Percentiles rank a stretch among this genome's conserved stretches.
These are phyloP conservation scores for Colletotrichum phormii DNA, from an alignment of 2,329 filamentous ascomycete genomes.

Conservation along the genomic window DNA sequence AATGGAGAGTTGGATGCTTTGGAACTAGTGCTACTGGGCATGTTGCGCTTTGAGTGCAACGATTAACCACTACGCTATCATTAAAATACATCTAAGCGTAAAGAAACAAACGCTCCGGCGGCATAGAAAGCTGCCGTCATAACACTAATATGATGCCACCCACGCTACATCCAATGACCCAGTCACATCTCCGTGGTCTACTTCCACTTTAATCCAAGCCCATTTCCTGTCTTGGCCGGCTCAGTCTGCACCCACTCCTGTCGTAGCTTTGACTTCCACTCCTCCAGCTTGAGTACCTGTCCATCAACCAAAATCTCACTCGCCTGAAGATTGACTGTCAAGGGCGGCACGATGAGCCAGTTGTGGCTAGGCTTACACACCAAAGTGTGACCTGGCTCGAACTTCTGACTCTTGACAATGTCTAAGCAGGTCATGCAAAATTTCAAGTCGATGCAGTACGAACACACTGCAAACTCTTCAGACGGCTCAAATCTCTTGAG, in stretches of 20 bases:
- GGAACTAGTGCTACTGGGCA: neutral
- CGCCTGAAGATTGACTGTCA: slow-evolving; percentile 48
- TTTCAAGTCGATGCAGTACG: slow-evolving; percentile 50
- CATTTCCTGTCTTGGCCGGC: neutral
- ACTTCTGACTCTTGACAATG: slow-evolving; percentile 43
- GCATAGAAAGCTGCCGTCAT: neutral
- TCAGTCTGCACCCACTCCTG: slow-evolving; percentile 37
- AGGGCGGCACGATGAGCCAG: slow-evolving; percentile 52
- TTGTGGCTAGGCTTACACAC: slow-evolving; percentile 47
- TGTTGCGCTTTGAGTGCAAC: neutral
- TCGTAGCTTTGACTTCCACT: slow-evolving; percentile 51
- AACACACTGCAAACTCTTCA: slow-evolving; percentile 50
- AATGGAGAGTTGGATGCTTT: neutral
- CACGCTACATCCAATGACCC: neutral
- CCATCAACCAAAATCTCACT: slow-evolving; percentile 53
- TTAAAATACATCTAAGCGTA: neutral
- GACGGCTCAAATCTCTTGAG: slow-evolving; percentile 47
- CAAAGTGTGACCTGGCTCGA: slow-evolving; percentile 40
- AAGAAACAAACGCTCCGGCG: neutral
- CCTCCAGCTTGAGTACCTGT: slow-evolving; percentile 45
- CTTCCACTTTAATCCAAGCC: slow-evolving; percentile 13
- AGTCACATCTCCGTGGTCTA: no score
- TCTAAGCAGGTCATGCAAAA: slow-evolving; percentile 51
- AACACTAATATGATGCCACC: neutral
- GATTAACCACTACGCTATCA: neutral